Evolutionary conservation across 202 grass and related monocot genomes (phyloP), one percentile per base, ranked within the genome.

Genomic region (Schoenoplectus tabernaemontani): DNA sequence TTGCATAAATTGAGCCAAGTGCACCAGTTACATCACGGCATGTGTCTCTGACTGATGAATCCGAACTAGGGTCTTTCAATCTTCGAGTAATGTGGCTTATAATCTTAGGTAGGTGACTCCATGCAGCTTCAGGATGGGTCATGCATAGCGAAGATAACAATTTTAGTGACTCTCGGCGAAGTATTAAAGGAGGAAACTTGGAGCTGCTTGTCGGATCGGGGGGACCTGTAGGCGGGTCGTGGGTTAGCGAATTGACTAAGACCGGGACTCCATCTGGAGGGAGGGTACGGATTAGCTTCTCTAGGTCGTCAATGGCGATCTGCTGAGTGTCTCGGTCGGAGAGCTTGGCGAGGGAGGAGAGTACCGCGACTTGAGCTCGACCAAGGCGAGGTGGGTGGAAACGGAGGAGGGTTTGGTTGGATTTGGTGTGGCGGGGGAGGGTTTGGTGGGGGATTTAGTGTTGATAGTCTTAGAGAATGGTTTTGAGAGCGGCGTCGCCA

Each of bases 311-410:
- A 13, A 91, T 82, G 81, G 88, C 91, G 86, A 98, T 92, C 69
- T 98, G 96, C 62, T 98, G 95, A 32, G 95, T 94, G 83, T 98
- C 95, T 51, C 91, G 91, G 84, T 98, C 89, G 73, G 91, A 92
- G 58, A 98, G 89, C 86, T 98, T 98, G 53, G 90, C 68, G 8
- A 98, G 86, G 13, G 96, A 77, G 6, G 89, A 57, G 32, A 99
- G 92, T 24, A 92, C 85, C 90, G 83, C 22, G 96, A 91, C 82
- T 98, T 99, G 86, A 99, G 88, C 86, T 99, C 91, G 44, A 82
- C 88, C 88, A 99, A 85, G 72, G 96, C 96, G 33, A 93, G 84
- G 84, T 95, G 87, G 42, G 87, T 44, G 4, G 86, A 88, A 19
- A 59, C 87, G 54, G 87, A 89, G 76, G 85, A 87, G 57, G 87